Conservation (phyloP, 345 rosid genomes). For the Populus tremula region DNA sequence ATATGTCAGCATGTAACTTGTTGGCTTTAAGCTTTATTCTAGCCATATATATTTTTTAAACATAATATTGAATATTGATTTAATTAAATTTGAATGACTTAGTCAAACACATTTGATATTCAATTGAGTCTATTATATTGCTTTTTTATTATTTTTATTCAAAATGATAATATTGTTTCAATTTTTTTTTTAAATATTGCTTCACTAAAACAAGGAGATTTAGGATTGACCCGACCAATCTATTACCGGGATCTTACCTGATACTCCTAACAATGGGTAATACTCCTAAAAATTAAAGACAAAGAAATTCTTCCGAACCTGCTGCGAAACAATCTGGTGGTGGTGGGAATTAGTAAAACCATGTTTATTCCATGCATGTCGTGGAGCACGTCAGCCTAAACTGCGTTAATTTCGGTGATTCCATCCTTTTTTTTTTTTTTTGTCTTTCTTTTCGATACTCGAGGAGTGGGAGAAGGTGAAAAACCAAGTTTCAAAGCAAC, state of each 20-base stretch:
- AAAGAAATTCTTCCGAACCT: constrained; percentile 13
- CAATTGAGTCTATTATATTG: too few relatives aligned
- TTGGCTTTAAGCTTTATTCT: too few relatives aligned
- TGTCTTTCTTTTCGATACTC: constrained; percentile 25
- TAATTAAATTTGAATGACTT: too few relatives aligned
- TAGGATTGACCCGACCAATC: too few relatives aligned
- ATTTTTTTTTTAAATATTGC: too few relatives aligned
- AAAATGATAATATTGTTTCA: too few relatives aligned
- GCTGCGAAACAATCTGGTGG: constrained; percentile 30
- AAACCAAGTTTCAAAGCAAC: constrained; percentile 46
- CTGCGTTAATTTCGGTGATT: constrained; percentile 77
- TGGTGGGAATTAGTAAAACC: neutral
- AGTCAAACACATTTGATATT: too few relatives aligned
- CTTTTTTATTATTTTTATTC: too few relatives aligned
- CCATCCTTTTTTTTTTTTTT: constrained; percentile 43
- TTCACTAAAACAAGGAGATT: too few relatives aligned
- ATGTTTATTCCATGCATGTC: constrained; percentile 16
- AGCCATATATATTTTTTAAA: too few relatives aligned
- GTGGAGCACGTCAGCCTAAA: constrained; percentile 46
- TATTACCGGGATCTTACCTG: neutral
- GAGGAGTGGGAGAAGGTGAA: constrained; percentile 37
- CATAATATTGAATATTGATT: too few relatives aligned
- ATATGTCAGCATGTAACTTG: too few relatives aligned
- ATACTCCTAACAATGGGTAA: neutral
- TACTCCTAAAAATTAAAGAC: neutral